Percentiles rank a stretch among this genome's conserved stretches.
These are phyloP conservation scores for Chlorociboria aeruginascens DNA, from an alignment of 495 filamentous ascomycete genomes.

Conservation along the genomic window DNA sequence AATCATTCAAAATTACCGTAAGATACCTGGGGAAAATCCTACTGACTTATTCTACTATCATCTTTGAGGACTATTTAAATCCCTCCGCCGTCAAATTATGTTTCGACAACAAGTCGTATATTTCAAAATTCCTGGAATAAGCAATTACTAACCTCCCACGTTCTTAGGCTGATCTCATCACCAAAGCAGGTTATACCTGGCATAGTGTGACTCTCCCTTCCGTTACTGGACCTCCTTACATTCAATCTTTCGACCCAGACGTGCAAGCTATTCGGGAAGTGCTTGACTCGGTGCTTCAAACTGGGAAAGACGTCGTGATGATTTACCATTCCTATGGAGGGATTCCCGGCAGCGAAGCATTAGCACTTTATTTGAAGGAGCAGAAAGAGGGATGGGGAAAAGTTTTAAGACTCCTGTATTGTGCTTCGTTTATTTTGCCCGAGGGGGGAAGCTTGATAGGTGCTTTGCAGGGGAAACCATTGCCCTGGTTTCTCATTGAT, in stretches of 20 bases:
- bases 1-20: conserved; percentile 5
- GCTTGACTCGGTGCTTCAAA: conserved; percentile 31
- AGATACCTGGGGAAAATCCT: too few species aligned
- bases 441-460: conserved; percentile 7
- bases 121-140: too few species aligned
- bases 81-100: too few species aligned
- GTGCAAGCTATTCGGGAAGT: conserved; percentile 45
- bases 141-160: too few species aligned
- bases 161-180: too few species aligned
- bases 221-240: background rate
- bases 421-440: conserved; percentile 3
- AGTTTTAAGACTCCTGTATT: conserved; percentile 8
- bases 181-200: too few species aligned
- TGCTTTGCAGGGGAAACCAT: conserved; percentile 1
- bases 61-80: too few species aligned
- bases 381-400: conserved; percentile 4
- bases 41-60: too few species aligned
- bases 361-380: conserved; percentile 4
- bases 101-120: too few species aligned
- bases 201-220: background rate
- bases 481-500: conserved; percentile 11
- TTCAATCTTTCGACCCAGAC: conserved; percentile 8
- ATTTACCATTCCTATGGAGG: conserved; percentile 30
- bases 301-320: conserved; percentile 25
- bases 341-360: conserved; percentile 26